Evolutionary conservation across 73 alveolate genomes (phyloP), one percentile per base, ranked within the genome.

Genomic region (Uronychia setigera): DNA sequence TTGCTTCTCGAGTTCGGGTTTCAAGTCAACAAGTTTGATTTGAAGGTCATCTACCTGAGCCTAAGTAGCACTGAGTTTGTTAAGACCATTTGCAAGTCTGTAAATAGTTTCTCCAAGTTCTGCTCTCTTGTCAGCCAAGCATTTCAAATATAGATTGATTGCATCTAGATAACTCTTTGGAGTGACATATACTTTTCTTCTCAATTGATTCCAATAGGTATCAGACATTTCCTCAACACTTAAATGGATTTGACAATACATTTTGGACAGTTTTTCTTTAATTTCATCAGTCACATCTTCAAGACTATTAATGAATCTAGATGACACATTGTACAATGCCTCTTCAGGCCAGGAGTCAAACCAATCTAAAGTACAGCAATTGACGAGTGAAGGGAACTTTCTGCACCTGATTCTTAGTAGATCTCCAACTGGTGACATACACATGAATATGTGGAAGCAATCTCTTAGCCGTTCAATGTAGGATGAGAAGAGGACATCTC

Each of bases 341-440:
- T 97, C 98, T 85, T 95, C 96, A 19, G 99, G 99, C 99, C 99
- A 97, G 33, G 94, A 88, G 87, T 93, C 95, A 82, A 95, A 94
- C 99, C 99, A 97, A 88, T 95, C 99, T 32, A 97, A 90, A 33
- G 98, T 97, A 81, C 99, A 97, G 87, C 99, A 97, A 87, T 97
- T 97, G 58, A 97, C 96, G 30, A 97, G 93, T 0, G 98, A 94
- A 1, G 99, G 99, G 97, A 95, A 97, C 82, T 97, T 95, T 32
- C 99, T 80, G 91, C 96, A 94, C 88, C 99, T 87, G 57, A 97
- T 92, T 85, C 99, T 92, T 77, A 97, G 88, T 80, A 86, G 92
- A 80, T 97, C 98, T 34, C 99, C 99, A 0, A 97, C 99, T 19
- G 99, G 99, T 34, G 98, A 93, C 93, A 97, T 97, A 77, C 99